Evolutionary conservation across 2,329 filamentous ascomycete genomes (phyloP).

Genomic region (Xylaria sp.): DNA sequence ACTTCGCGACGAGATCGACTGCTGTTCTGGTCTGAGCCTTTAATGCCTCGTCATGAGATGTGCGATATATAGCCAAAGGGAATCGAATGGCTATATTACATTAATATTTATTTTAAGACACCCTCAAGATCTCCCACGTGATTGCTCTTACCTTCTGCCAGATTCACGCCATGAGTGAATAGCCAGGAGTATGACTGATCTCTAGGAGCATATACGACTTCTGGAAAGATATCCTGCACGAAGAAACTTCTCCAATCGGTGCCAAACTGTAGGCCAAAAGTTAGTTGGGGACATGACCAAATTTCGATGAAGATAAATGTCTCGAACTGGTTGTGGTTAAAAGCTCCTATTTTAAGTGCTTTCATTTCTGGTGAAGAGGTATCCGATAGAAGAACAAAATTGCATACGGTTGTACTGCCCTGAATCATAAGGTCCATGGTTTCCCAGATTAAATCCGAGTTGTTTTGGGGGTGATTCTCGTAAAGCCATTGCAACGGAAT

Average conservation of each 20-base stretch:
- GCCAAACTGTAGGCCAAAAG: constrained; percentile 39
- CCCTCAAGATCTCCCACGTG: neutral
- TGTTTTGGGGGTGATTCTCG: constrained; percentile 50
- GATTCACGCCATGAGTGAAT: constrained; percentile 57
- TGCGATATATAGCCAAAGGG: constrained; percentile 55
- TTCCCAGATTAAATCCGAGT: constrained; percentile 53
- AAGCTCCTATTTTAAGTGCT: too few relatives aligned
- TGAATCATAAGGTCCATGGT: constrained; percentile 61
- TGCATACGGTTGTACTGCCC: constrained; percentile 53
- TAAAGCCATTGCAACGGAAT: constrained; percentile 55
- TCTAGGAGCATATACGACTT: constrained; percentile 45
- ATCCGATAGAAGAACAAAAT: constrained; percentile 33
- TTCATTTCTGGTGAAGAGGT: neutral
- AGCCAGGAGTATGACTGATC: constrained; percentile 48
- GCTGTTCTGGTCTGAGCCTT: constrained; percentile 52
- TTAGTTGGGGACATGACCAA: neutral
- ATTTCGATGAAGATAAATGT: neutral
- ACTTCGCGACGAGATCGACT: constrained; percentile 52
- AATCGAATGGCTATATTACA: constrained; percentile 53
- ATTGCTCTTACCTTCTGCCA: constrained; percentile 53
- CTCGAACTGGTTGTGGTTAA: neutral
- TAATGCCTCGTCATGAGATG: constrained; percentile 53
- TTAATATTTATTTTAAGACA: neutral
- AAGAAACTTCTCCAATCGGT: constrained; percentile 53
- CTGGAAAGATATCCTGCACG: constrained; percentile 48